phyloP scores from a whole-genome alignment of 1,284 basidiomycete genomes.

The Trametes polyzona region DNA sequence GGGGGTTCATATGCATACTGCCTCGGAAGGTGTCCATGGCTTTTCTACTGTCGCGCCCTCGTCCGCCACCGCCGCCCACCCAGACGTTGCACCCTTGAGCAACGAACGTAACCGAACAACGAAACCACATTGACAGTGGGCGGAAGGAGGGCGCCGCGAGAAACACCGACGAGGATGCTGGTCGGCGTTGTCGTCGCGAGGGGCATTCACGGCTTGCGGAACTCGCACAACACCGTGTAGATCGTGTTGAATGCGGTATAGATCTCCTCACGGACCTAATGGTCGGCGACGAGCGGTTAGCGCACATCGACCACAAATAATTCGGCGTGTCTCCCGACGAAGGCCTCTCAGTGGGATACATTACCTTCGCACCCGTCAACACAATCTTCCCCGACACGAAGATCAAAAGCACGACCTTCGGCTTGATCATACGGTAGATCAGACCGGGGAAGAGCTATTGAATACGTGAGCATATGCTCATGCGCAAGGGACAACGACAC shows the following conservation, averaged over 20 bases:
- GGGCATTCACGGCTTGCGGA: slow-evolving; percentile 73
- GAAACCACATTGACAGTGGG: slow-evolving; percentile 17
- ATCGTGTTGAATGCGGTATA: slow-evolving; percentile 99
- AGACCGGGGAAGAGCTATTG: slow-evolving; percentile 94
- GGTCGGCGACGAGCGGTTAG: slow-evolving; percentile 44
- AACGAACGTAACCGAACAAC: slow-evolving; percentile 15
- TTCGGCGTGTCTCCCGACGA: slow-evolving; percentile 12
- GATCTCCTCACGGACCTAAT: slow-evolving; percentile 96
- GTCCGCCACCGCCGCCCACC: slow-evolving; percentile 20
- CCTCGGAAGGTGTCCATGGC: slow-evolving; percentile 21
- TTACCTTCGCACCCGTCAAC: slow-evolving; percentile 97
- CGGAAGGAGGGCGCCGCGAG: slow-evolving; percentile 12
- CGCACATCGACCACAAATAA: slow-evolving; percentile 17
- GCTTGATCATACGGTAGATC: slow-evolving; percentile 99
- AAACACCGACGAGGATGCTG: slow-evolving; percentile 22
- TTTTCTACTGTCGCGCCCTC: slow-evolving; percentile 21
- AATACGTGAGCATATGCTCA: slow-evolving; percentile 4
- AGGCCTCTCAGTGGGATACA: slow-evolving; percentile 26
- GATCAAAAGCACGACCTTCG: slow-evolving; percentile 97
- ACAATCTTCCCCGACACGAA: slow-evolving; percentile 99
- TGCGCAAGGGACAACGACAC: slow-evolving; percentile 31
- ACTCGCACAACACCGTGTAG: slow-evolving; percentile 92
- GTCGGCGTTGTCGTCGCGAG: slow-evolving; percentile 12
- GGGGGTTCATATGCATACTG: slow-evolving; percentile 24
- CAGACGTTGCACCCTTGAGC: slow-evolving; percentile 23